Evolutionary conservation across 257 asterid species (phyloP).

Genomic region (Scutellaria minor): DNA sequence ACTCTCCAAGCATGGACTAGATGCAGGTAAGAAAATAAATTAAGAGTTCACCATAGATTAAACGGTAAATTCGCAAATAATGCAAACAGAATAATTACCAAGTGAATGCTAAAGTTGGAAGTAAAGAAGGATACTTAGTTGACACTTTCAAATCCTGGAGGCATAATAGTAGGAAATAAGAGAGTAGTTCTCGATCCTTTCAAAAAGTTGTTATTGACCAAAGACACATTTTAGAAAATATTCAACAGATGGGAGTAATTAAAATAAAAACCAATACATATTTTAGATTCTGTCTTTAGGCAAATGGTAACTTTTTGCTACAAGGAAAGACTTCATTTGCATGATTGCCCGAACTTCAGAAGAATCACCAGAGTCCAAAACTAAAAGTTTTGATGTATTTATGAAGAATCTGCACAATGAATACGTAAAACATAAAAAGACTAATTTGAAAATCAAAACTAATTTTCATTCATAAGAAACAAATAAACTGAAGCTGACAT

Average conservation of each 20-base stretch:
- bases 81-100: constrained; percentile 26
- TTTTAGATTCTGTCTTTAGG: constrained; percentile 65
- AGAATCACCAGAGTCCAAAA: constrained; percentile 96
- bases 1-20: constrained; percentile 4
- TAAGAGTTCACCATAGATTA: constrained; percentile 15
- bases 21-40: constrained; percentile 12
- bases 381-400: constrained; percentile 79
- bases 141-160: constrained; percentile 42
- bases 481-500: constrained; percentile 24
- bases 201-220: constrained; percentile 44
- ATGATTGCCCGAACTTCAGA: constrained; percentile 90
- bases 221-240: constrained; percentile 64
- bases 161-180: constrained; percentile 34
- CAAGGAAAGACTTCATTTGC: constrained; percentile 87
- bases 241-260: constrained; percentile 43
- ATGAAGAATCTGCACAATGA: constrained; percentile 97
- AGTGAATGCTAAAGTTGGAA: constrained; percentile 27
- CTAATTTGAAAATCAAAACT: constrained; percentile 35
- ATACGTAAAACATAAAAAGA: constrained; percentile 62
- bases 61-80: constrained; percentile 25
- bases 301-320: constrained; percentile 65
- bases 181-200: constrained; percentile 49
- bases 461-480: constrained; percentile 38
- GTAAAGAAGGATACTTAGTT: constrained; percentile 35
- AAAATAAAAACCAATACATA: constrained; percentile 56